Base-by-base conservation (phyloP, 1,284 basidiomycete genomes). In the Puccinia polysora region DNA sequence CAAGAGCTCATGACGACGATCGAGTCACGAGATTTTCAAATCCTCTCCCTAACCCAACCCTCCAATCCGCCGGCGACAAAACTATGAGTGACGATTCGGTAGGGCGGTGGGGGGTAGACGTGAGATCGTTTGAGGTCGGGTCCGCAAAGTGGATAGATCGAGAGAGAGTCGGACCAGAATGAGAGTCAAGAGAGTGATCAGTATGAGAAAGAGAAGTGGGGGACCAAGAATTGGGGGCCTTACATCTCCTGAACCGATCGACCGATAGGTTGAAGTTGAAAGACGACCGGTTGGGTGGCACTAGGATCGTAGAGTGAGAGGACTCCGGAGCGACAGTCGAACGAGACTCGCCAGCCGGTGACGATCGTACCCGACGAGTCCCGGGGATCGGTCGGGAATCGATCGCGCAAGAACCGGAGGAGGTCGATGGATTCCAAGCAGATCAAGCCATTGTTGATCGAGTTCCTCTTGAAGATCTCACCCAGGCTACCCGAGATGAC, bases 401-500 rank as follows among this genome's bases (percentile, higher is more conserved):
- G 80, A 28, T 81, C 79, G 0, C 95, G 96, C 73, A 98, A 83
- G 76, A 96, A 91, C 32, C 84, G 83, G 25, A 98, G 88, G 59
- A 99, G 85, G 76, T 89, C 88, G 0, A 93, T 92, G 72, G 86
- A 90, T 81, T 97, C 95, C 63, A 97, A 81, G 78, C 95, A 97
- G 73, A 99, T 91, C 8, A 99, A 84, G 4, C 93, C 95, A 80
- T 99, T 98, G 83, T 98, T 98, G 83, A 98, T 98, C 15, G 92
- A 89, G 80, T 99, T 98, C 38, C 95, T 88, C 83, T 98, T 97
- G 85, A 97, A 99, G 77, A 98, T 97, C 81, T 98, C 96, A 18
- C 96, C 95, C 78, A 99, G 98, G 34, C 91, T 94, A 53, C 94
- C 96, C 32, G 92, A 92, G 73, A 99, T 85, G 67, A 99, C 93